Evolutionary conservation across 2,329 filamentous ascomycete genomes (phyloP), one percentile per base, ranked within the genome.

Genomic region (Shiraia bambusicola): DNA sequence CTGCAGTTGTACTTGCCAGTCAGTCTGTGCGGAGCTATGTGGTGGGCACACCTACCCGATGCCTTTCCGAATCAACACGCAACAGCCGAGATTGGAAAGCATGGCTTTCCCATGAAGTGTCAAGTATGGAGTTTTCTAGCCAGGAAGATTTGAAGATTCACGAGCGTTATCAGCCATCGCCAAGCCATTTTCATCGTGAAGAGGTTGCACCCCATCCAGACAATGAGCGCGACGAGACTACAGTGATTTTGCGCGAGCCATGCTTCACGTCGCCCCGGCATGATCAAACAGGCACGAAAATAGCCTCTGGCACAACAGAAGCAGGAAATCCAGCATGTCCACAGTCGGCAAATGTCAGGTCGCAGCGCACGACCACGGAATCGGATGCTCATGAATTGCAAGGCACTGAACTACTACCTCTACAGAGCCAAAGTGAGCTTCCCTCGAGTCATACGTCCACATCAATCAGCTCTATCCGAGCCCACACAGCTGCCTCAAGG

Each of bases 61-160:
- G 52, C 11, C 53, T 52, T 10, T 45, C 38, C 10, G 48, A 49
- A 17, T 63, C 50, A 10, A 49, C 49, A 15, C 62, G 52, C 36
- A 67, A 55, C 12, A 74, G 73, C 50, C 58, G 59, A 22, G 73
- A 76, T 27, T 76, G 73, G 73, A 71, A 69, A 25, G 64, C 63
- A 9, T 76, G 73, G 73, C 52, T 76, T 2, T 72, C 69, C 2
- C 66, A 70, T 36, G 72, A 76, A 46, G 65, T 75, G 16, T 65
- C 63, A 2, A 65, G 67, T 10, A 63, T 73, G 15, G 62, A 63
- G 36, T 42, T 52, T 10, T 34, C 43, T 6, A 52, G 59, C 3
- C 45, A 59, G 15, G 62, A 65, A 19, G 52, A 66, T 11, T 39
- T 67, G 6, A 54, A 36, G 2, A 63, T 70, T 24, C 36, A 56